Base-by-base conservation (phyloP, 768 basidiomycete species). In the Cystofilobasidium capitatum region DNA sequence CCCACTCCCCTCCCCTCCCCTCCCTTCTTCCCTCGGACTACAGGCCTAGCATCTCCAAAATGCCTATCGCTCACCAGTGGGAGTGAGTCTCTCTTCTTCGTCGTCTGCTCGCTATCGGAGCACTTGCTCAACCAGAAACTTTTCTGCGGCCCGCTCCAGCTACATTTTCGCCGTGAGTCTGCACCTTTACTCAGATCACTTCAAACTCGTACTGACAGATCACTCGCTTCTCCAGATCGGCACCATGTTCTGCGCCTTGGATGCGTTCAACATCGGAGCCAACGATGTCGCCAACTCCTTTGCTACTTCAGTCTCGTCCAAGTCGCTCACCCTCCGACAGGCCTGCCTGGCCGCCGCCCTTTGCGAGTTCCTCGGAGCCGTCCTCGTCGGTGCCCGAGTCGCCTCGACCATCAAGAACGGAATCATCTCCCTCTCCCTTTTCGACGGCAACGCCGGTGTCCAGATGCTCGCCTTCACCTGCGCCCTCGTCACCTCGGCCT, bases 401-500 rank as follows among this genome's bases (percentile, higher is more conserved):
- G 74, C 77, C 16, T 70, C 70, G 29, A 81, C 80, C 42, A 79
- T 81, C 75, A 79, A 79, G 72, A 80, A 78, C 71, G 78, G 78
- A 59, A 79, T 80, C 74, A 78, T 80, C 69, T 71, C 73, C 58
- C 72, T 72, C 55, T 67, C 64, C 40, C 71, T 73, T 12, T 80
- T 81, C 75, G 60, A 76, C 44, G 73, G 74, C 64, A 73, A 80
- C 68, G 73, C 79, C 1, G 77, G 76, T 33, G 73, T 80, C 0
- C 78, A 79, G 45, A 29, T 55, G 29, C 40, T 62, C 44, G 31
- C 42, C 37, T 62, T 33, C 40, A n/a, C 42, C 39, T 44, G 51
- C 29, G 65, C 65, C 5, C 36, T 68, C 33, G 26, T 24, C 6
- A 20, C 22, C 35, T 63, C 60, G 33, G 54, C 61, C 26, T 59